Evolutionary conservation across 2,329 filamentous ascomycete genomes (phyloP).

Genomic region (Pseudogymnoascus sp.): DNA sequence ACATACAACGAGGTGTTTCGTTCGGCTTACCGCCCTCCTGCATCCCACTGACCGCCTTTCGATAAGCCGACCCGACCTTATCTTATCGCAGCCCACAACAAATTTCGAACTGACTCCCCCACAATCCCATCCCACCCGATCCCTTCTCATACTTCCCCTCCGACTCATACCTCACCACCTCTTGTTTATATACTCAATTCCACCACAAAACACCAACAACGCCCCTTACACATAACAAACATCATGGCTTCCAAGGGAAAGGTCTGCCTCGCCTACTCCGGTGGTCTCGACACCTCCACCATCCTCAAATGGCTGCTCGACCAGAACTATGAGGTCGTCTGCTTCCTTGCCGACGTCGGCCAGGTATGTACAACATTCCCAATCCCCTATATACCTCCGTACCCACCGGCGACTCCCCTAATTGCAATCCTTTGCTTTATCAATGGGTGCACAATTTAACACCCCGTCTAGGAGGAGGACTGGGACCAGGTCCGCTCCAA

Average conservation of each 20-base stretch:
- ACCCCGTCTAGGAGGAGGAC: not conserved
- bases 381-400: not conserved
- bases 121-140: slow-evolving; percentile 2
- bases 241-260: slow-evolving; percentile 15
- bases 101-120: slow-evolving; percentile 2
- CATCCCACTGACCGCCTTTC: slow-evolving; percentile 4
- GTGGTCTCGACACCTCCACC: slow-evolving; percentile 38
- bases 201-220: not conserved
- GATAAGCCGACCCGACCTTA: slow-evolving; percentile 7
- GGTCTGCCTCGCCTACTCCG: slow-evolving; percentile 36
- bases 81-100: slow-evolving; percentile 7
- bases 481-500: slow-evolving; percentile 61
- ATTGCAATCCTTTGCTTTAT: slow-evolving; percentile 10
- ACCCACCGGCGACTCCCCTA: not conserved
- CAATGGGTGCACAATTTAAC: not conserved
- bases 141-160: not conserved
- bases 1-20: not conserved
- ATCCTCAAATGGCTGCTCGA: slow-evolving; percentile 39
- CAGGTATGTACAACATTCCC: slow-evolving; percentile 43
- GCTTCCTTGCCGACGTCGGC: slow-evolving; percentile 60
- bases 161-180: slow-evolving; percentile 4
- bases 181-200: slow-evolving; percentile 6
- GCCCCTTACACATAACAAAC: not conserved
- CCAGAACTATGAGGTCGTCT: slow-evolving; percentile 38
- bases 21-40: slow-evolving; percentile 6